These are phyloP conservation scores for Chlorella variabilis DNA, from an alignment of 163 green algal genomes.

Conservation along the genomic window DNA sequence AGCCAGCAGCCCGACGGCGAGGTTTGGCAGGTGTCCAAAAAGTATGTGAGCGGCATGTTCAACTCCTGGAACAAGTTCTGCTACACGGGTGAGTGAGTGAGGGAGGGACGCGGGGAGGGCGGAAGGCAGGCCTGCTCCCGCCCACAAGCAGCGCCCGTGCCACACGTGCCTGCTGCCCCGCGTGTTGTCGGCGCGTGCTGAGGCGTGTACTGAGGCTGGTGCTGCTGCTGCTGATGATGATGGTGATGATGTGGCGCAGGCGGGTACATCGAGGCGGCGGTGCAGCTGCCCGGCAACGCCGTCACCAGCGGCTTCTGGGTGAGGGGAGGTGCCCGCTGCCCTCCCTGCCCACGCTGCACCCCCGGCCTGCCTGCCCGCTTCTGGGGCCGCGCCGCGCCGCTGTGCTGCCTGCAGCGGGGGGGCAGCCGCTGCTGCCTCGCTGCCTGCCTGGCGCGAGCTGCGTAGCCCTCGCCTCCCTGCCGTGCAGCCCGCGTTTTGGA, in stretches of 20 bases:
- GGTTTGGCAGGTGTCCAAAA: constrained; percentile 18
- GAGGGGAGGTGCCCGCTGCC: neutral
- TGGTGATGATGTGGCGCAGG: constrained; percentile 34
- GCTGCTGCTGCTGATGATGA: too few species aligned
- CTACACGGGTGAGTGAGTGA: constrained; percentile 32
- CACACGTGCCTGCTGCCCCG: too few species aligned
- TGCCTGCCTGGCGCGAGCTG: too few species aligned
- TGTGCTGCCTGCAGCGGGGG: neutral
- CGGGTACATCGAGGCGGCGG: constrained; percentile 45
- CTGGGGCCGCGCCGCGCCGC: too few species aligned
- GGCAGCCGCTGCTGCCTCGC: too few species aligned
- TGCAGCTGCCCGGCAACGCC: constrained; percentile 45
- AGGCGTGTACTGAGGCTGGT: too few species aligned
- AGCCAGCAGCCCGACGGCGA: constrained; percentile 7
- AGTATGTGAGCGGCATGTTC: constrained; percentile 42
- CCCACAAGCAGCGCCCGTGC: too few species aligned
- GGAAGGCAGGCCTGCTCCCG: too few species aligned
- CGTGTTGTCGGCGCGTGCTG: too few species aligned
- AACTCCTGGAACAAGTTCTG: constrained; percentile 57
- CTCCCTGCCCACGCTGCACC: too few species aligned
- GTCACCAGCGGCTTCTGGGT: constrained; percentile 47
- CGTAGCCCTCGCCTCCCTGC: too few species aligned
- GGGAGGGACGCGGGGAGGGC: too few species aligned
- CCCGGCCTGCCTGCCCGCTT: neutral
- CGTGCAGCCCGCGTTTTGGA: constrained; percentile 17